Conservation (phyloP, 164 flowering plant genomes). For the Berberis vulgaris region DNA sequence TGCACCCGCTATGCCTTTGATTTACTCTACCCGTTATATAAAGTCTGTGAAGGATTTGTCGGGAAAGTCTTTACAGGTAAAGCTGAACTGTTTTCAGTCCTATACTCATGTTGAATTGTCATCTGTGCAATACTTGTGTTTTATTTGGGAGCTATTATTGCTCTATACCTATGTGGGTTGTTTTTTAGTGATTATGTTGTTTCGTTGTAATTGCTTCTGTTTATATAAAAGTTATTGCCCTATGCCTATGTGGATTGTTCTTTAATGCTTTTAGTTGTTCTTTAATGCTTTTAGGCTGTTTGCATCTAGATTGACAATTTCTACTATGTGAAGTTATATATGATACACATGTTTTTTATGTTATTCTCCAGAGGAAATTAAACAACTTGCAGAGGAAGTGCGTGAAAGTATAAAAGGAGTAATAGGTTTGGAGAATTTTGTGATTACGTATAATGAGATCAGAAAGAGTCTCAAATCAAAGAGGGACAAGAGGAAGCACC, state of each 20-base stretch:
- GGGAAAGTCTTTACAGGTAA: conserved; percentile 73
- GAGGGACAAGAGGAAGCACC: conserved; percentile 70
- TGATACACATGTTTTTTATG: neutral
- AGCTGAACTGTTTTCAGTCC: neutral
- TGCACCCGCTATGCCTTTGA: conserved; percentile 35
- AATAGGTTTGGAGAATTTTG: conserved; percentile 44
- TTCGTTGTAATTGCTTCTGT: too few species aligned
- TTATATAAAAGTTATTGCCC: too few species aligned
- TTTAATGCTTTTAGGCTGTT: neutral
- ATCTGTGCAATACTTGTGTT: too few species aligned
- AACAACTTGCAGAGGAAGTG: conserved; percentile 63
- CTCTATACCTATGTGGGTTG: too few species aligned
- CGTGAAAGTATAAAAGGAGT: conserved; percentile 28
- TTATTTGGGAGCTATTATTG: too few species aligned
- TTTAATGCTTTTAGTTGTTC: too few species aligned
- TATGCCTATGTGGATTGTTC: too few species aligned
- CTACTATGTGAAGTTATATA: neutral
- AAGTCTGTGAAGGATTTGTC: conserved; percentile 81
- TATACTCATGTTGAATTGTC: too few species aligned
- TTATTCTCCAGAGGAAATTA: conserved; percentile 46
- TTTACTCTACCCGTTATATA: conserved; percentile 66
- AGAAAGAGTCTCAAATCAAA: conserved; percentile 53
- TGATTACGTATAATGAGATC: conserved; percentile 41
- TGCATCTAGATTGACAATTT: too few species aligned
- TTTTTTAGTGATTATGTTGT: too few species aligned